Evolutionary conservation across 257 asterid species (phyloP), one percentile per base, ranked within the genome.

Genomic region (Thymus mandschuricus): DNA sequence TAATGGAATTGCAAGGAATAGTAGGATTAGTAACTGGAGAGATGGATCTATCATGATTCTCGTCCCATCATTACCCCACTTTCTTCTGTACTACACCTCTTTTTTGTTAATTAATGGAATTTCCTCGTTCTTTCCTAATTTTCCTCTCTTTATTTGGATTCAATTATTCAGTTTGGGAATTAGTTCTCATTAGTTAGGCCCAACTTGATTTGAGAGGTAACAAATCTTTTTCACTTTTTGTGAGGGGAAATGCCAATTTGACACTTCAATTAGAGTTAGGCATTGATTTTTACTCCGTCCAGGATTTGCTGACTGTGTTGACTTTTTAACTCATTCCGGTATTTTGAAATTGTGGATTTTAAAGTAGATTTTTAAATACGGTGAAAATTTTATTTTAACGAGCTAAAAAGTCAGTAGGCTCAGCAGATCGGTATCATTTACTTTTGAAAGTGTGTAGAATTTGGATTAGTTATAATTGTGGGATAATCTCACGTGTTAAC

Each of bases 41-140:
- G 62, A 62, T 75, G 81, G 38, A 66, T 73, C 65, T 49, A 66
- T 52, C 13, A 56, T 29, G 75, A 38, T 62, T 66, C 64, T 38
- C 60, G 74, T 75, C 83, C 77, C 72, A 76, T 72, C 75, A 80
- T 44, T 69, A 51, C 71, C 79, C 80, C 63, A 69, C 71, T 62
- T 35, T 62, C 44, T 59, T 58, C 4, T 74, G 55, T 71, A 38
- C 64, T 21, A 1, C 30, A 21, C 21, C 21, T 21, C 60, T 55
- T 75, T 63, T 49, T 21, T 21, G 21, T 21, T 21, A 21, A 35
- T 76, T 48, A 65, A 69, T 64, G 67, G 34, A 64, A 43, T 59
- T 4, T 45, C 27, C 2, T 31, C 35, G 0, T 6, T 21, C 15
- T 38, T 3, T 30, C 8, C 6, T 3, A 6, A 44, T 31, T 27